Conservation (phyloP, 352 stramenopile species). For the Blastocystis sp. region DNA sequence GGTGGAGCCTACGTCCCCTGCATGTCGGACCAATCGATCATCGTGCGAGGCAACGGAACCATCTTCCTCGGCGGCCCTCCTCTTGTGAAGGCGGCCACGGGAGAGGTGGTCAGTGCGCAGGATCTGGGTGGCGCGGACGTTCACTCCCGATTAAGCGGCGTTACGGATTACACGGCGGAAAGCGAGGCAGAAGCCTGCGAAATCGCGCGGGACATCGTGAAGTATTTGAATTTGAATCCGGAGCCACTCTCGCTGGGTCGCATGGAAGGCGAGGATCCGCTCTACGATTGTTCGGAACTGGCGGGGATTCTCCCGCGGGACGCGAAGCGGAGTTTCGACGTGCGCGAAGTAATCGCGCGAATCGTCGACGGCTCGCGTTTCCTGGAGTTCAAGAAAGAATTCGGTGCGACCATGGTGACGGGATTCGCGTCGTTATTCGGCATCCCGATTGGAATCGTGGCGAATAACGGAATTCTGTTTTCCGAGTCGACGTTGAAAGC, state of each 20-base stretch:
- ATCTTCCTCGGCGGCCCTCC: conserved; percentile 90
- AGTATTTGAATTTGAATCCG: conserved; percentile 70
- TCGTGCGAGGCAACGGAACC: conserved; percentile 86
- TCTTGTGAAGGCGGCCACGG: conserved; percentile 92
- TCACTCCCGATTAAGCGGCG: conserved; percentile 73
- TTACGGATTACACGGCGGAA: conserved; percentile 87
- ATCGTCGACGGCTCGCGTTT: conserved; percentile 88
- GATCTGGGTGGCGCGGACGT: conserved; percentile 70
- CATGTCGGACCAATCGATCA: conserved; percentile 94
- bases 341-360: conserved; percentile 82
- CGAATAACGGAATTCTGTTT: conserved; percentile 94
- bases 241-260: conserved; percentile 62
- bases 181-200: conserved; percentile 83
- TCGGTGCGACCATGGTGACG: conserved; percentile 88
- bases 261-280: conserved; percentile 76
- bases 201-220: conserved; percentile 76
- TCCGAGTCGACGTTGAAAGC: conserved; percentile 80
- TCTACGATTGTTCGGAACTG: conserved; percentile 80
- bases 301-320: conserved; percentile 82
- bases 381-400: conserved; percentile 91
- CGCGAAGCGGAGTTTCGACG: conserved; percentile 83
- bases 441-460: conserved; percentile 84
- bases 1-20: conserved; percentile 87
- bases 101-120: conserved; percentile 83
- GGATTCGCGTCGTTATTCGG: conserved; percentile 86